These are phyloP conservation scores for Ophiostoma ips DNA, from an alignment of 2,329 filamentous ascomycete genomes.

Conservation along the genomic window DNA sequence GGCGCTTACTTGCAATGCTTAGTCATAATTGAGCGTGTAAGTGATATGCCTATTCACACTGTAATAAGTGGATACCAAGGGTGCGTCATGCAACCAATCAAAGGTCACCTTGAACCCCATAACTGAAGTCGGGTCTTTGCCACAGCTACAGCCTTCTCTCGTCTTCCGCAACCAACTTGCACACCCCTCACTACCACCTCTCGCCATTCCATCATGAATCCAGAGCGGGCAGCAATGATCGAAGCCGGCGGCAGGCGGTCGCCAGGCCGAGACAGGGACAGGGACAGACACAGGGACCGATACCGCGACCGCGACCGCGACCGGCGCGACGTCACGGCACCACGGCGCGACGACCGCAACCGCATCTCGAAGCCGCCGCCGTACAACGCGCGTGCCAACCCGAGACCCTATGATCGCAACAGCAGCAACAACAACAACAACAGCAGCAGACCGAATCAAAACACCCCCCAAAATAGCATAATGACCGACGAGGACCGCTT, in stretches of 20 bases:
- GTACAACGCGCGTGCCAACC: not conserved
- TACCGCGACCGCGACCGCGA: not conserved
- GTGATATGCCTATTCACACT: no score
- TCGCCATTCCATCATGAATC: constrained; percentile 41
- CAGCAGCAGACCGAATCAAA: not conserved
- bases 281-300: not conserved
- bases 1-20: no score
- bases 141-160: not conserved
- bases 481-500: constrained; percentile 65
- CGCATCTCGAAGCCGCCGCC: constrained; percentile 35
- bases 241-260: constrained; percentile 27
- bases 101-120: no score
- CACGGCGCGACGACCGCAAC: constrained; percentile 39
- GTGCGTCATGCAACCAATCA: no score
- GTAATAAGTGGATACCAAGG: no score
- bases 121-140: no score
- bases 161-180: not conserved
- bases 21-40: no score
- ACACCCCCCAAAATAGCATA: constrained; percentile 16
- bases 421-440: not conserved
- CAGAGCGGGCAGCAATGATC: constrained; percentile 41
- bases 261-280: constrained; percentile 10
- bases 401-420: not conserved
- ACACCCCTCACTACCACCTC: not conserved
- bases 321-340: constrained; percentile 36